These are phyloP conservation scores for Draba incana DNA, from an alignment of 345 rosid species.

Conservation along the genomic window DNA sequence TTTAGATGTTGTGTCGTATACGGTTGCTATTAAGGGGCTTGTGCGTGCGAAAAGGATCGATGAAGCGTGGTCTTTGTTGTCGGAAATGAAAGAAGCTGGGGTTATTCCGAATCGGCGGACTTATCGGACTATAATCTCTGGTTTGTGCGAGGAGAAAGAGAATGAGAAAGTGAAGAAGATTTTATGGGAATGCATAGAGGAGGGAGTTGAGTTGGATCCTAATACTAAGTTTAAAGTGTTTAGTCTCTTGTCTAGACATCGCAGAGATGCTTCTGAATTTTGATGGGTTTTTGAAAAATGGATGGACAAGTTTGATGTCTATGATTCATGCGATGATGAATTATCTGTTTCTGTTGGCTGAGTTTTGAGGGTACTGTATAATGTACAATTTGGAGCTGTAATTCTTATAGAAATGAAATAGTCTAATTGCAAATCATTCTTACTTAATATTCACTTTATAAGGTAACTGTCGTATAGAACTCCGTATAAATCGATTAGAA, in stretches of 20 bases:
- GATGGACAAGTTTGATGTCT: constrained; percentile 29
- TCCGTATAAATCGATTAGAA: too few relatives aligned
- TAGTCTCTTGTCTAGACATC: constrained; percentile 41
- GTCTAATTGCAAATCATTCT: not conserved
- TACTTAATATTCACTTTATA: not conserved
- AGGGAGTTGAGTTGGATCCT: constrained; percentile 47
- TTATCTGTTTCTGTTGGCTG: constrained; percentile 29
- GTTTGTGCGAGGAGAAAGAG: constrained; percentile 55
- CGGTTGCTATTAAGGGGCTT: constrained; percentile 67
- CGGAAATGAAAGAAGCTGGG: constrained; percentile 60
- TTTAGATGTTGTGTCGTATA: constrained; percentile 65
- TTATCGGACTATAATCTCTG: constrained; percentile 50
- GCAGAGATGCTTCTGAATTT: constrained; percentile 38
- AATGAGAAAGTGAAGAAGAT: constrained; percentile 51
- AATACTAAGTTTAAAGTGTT: constrained; percentile 41
- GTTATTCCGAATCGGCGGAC: constrained; percentile 48
- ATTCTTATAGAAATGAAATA: constrained; percentile 25
- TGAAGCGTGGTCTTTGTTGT: constrained; percentile 55
- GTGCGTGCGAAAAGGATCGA: constrained; percentile 50
- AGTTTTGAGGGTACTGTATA: constrained; percentile 7
- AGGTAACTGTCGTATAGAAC: too few relatives aligned
- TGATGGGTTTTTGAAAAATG: constrained; percentile 45
- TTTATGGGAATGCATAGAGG: constrained; percentile 53
- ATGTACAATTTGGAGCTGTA: constrained; percentile 20
- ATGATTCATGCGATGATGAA: constrained; percentile 28